Evolutionary conservation across 192 early-diverging fungal species (phyloP).

Genomic region (Lobulomyces angularis): DNA sequence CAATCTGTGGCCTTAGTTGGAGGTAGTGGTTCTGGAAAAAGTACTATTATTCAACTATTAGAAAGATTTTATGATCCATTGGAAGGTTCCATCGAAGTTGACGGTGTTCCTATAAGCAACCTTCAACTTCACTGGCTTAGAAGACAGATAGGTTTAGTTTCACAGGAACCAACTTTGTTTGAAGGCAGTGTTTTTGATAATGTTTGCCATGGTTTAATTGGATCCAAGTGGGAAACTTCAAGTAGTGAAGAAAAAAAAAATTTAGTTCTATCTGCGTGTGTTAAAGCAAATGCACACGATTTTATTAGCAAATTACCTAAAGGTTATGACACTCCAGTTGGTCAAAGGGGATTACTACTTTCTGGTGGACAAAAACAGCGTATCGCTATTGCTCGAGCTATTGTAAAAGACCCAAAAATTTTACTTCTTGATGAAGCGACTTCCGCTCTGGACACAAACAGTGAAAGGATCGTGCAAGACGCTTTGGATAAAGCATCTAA

Average conservation of each 20-base stretch:
- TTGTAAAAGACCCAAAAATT: conserved; percentile 76
- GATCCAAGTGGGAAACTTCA: conserved; percentile 33
- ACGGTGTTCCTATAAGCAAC: conserved; percentile 62
- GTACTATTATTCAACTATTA: conserved; percentile 69
- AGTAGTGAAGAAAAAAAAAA: conserved; percentile 19
- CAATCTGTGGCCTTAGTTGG: conserved; percentile 85
- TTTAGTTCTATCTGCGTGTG: conserved; percentile 21
- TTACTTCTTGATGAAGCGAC: conserved; percentile 86
- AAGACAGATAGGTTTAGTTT: conserved; percentile 75
- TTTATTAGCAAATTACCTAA: conserved; percentile 76
- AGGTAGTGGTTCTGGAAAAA: conserved; percentile 70
- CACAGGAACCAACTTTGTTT: conserved; percentile 87
- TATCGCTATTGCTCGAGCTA: conserved; percentile 86
- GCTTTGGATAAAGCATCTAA: conserved; percentile 64
- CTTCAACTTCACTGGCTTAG: conserved; percentile 75
- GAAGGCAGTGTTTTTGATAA: conserved; percentile 69
- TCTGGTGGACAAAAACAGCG: conserved; percentile 92
- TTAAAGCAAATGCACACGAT: conserved; percentile 62
- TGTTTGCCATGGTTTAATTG: conserved; percentile 48
- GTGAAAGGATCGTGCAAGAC: conserved; percentile 64
- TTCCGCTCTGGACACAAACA: conserved; percentile 63
- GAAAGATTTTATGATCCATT: conserved; percentile 69
- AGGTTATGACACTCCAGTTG: conserved; percentile 71
- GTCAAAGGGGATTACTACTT: conserved; percentile 62
- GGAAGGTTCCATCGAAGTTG: conserved; percentile 49